phyloP scores from a whole-genome alignment of 2,329 filamentous ascomycete genomes.

The Pseudocercospora eumusae region DNA sequence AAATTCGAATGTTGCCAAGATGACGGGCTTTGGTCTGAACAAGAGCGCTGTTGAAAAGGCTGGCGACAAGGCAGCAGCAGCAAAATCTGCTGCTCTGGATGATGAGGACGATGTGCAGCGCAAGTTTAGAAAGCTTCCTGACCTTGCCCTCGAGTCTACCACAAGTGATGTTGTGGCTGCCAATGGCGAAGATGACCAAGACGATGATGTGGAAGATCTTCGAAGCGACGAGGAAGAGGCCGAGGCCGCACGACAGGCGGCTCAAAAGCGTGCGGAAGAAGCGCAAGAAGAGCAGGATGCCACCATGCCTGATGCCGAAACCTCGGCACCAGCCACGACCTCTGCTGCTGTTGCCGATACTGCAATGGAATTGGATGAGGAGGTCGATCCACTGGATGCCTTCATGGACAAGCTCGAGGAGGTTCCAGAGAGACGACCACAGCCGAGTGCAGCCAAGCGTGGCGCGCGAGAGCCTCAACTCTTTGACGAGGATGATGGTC shows the following conservation, averaged over 20 bases:
- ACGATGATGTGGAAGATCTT: conserved; percentile 67
- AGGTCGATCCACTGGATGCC: conserved; percentile 89
- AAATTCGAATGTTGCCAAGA: conserved; percentile 56
- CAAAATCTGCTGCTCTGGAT: conserved; percentile 73
- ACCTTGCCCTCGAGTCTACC: conserved; percentile 62
- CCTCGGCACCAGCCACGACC: conserved; percentile 23
- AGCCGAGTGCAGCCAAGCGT: conserved; percentile 45
- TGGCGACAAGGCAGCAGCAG: conserved; percentile 60
- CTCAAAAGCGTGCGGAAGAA: conserved; percentile 68
- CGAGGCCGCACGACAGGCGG: conserved; percentile 78
- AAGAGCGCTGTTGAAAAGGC: conserved; percentile 64
- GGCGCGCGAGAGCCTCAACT: conserved; percentile 72
- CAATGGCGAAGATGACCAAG: conserved; percentile 53
- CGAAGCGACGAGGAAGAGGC: conserved; percentile 85
- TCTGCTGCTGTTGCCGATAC: conserved; percentile 16
- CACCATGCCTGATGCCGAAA: conserved; percentile 46
- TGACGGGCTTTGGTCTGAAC: conserved; percentile 80
- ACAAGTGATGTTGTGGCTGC: conserved; percentile 52
- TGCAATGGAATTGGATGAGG: conserved; percentile 57
- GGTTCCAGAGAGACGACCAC: conserved; percentile 44
- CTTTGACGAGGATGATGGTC: conserved; percentile 79
- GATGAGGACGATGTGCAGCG: conserved; percentile 85
- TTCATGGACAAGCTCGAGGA: conserved; percentile 79
- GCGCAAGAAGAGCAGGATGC: conserved; percentile 51
- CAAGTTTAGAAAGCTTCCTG: conserved; percentile 87